These are phyloP conservation scores for Athelia psychrophila DNA, from an alignment of 1,284 basidiomycete species.

Conservation along the genomic window DNA sequence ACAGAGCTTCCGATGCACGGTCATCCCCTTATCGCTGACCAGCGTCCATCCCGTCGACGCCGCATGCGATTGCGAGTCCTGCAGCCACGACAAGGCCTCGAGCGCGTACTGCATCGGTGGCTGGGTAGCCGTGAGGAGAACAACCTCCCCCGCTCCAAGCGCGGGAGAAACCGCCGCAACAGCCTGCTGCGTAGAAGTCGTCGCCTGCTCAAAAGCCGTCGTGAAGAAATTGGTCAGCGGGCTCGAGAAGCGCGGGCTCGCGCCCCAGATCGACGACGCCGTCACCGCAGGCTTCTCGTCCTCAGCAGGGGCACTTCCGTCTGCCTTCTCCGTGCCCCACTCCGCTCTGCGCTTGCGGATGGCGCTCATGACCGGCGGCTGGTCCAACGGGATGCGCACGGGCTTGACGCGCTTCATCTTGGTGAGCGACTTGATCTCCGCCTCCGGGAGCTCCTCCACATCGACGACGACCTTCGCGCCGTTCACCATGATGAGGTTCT, in stretches of 20 bases:
- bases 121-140: slow-evolving; percentile 49
- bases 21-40: slow-evolving; percentile 78
- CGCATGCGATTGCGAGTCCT: slow-evolving; percentile 65
- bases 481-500: slow-evolving; percentile 85
- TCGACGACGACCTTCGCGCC: slow-evolving; percentile 88
- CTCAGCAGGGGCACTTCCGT: slow-evolving; percentile 17
- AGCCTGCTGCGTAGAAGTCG: slow-evolving; percentile 67
- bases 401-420: slow-evolving; percentile 89
- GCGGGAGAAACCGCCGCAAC: slow-evolving; percentile 69
- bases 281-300: neutral
- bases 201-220: slow-evolving; percentile 71
- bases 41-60: slow-evolving; percentile 79
- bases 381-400: slow-evolving; percentile 86
- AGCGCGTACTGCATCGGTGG: slow-evolving; percentile 75
- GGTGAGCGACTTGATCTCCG: slow-evolving; percentile 82
- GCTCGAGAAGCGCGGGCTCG: slow-evolving; percentile 62
- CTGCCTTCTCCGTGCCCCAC: slow-evolving; percentile 45
- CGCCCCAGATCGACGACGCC: slow-evolving; percentile 34
- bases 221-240: slow-evolving; percentile 73
- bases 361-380: slow-evolving; percentile 77
- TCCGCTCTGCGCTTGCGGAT: slow-evolving; percentile 68
- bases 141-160: slow-evolving; percentile 35
- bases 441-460: slow-evolving; percentile 85
- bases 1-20: slow-evolving; percentile 75
- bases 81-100: slow-evolving; percentile 77